phyloP scores from a whole-genome alignment of 176 grass and related monocot genomes.

The Ensete ventricosum region DNA sequence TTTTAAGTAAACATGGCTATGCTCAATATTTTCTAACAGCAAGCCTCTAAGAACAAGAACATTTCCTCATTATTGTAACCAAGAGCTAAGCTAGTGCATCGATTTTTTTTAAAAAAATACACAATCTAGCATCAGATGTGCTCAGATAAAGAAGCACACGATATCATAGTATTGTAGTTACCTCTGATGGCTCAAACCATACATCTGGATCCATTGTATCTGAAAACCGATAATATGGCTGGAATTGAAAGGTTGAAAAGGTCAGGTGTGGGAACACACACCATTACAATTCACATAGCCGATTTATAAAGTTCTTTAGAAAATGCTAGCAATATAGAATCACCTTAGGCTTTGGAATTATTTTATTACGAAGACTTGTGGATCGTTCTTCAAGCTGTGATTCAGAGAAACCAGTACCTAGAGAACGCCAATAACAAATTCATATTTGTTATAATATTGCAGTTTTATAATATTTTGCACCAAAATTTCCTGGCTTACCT shows the following conservation, averaged over 20 bases:
- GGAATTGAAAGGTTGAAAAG: constrained; percentile 17
- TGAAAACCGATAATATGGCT: constrained; percentile 91
- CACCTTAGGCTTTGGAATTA: constrained; percentile 86
- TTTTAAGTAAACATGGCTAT: too few species aligned
- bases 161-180: constrained; percentile 19
- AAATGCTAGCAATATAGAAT: constrained; percentile 7
- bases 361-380: constrained; percentile 79
- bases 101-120: too few species aligned
- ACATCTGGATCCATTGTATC: constrained; percentile 92
- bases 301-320: neutral
- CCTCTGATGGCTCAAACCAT: constrained; percentile 93
- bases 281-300: constrained; percentile 7
- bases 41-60: too few species aligned
- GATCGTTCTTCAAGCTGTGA: constrained; percentile 86
- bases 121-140: too few species aligned
- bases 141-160: too few species aligned
- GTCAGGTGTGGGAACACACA: constrained; percentile 8
- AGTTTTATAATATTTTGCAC: too few species aligned
- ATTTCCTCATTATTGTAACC: too few species aligned
- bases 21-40: too few species aligned
- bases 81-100: too few species aligned
- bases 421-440: constrained; percentile 18
- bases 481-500: constrained; percentile 31
- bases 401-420: constrained; percentile 99
- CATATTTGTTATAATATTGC: neutral